phyloP scores from a whole-genome alignment of 257 asterid species.

The Primulina tabacum region DNA sequence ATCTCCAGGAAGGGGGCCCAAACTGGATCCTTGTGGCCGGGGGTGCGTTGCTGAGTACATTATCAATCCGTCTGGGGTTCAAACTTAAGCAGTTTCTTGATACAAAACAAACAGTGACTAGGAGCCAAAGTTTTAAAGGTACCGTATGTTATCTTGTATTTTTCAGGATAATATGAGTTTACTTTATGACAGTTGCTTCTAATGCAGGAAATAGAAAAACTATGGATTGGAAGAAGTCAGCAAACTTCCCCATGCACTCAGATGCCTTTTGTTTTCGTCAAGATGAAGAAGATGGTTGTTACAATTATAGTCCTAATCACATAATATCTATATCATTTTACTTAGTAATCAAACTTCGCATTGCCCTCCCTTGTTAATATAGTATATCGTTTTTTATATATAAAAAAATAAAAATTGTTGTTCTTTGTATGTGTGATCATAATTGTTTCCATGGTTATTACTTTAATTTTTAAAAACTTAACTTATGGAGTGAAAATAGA shows the following conservation, averaged over 20 bases:
- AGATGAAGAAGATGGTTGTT: conserved; percentile 44
- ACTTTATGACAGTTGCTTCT: conserved; percentile 20
- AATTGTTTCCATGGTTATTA: not conserved
- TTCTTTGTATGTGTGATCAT: not conserved
- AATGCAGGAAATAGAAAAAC: conserved; percentile 44
- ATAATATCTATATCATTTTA: too few relatives aligned
- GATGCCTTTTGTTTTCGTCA: conserved; percentile 34
- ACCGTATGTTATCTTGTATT: not conserved
- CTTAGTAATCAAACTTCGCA: not conserved
- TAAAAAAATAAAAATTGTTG: not conserved
- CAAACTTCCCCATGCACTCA: conserved; percentile 36
- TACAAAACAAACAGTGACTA: conserved; percentile 33
- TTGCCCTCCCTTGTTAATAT: not conserved
- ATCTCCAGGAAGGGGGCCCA: conserved; percentile 38
- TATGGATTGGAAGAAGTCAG: conserved; percentile 33
- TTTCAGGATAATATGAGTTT: conserved; percentile 1
- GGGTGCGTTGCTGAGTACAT: conserved; percentile 57
- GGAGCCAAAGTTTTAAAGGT: conserved; percentile 31
- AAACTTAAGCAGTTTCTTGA: conserved; percentile 58
- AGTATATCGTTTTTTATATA: too few relatives aligned
- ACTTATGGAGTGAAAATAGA: not conserved
- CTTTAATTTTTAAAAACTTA: too few relatives aligned
- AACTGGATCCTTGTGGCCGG: conserved; percentile 63
- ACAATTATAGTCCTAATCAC: conserved; percentile 23
- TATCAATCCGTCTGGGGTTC: conserved; percentile 57